Base-by-base conservation (phyloP, 805 yeast genomes). In the Ogataea kodamae region DNA sequence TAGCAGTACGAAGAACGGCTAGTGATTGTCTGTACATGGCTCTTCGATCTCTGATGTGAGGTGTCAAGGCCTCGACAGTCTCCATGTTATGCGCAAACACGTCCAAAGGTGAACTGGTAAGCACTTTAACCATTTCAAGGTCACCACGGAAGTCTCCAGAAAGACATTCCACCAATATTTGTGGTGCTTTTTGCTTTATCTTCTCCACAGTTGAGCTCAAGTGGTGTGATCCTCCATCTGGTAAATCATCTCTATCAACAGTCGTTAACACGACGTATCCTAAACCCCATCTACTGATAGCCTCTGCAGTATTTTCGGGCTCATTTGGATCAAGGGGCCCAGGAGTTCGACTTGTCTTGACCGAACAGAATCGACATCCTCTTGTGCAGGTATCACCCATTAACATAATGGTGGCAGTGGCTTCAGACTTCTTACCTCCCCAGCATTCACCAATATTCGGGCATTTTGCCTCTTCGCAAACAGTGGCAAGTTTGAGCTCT, bases 401-500 rank as follows among this genome's bases (percentile, higher is more conserved):
- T 39, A 92, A 68, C 99, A 92, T 92, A 49, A 92, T 92, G 2
- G 99, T 92, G 5, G 96, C 96, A 6, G 96, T 87, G 3, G 98
- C 97, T 44, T 87, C 90, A 5, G 90, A 76, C 58, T 89, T 81
- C 51, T 80, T 76, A 18, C 98, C 98, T 36, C 98, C 97, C 99
- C 99, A 92, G 62, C 99, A 92, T 59, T 92, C 99, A 33, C 97
- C 96, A 43, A 92, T 92, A 59, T 92, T 92, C n/a, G 99, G 99
- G 63, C 99, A 92, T 55, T 92, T 81, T 4, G 98, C 98, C 55
- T 92, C 98, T 61, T 92, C 97, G 63, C 99, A 92, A 18, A 92
- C 99, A 0, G 99, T 92, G 22, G 96, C 82, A 32, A 92, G 67
- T 45, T 87, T 86, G 40, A 92, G 67, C 39, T 95, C 97, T 41